Evolutionary conservation across 352 stramenopile genomes (phyloP), one percentile per base, ranked within the genome.

Genomic region (Phytophthora capsici): DNA sequence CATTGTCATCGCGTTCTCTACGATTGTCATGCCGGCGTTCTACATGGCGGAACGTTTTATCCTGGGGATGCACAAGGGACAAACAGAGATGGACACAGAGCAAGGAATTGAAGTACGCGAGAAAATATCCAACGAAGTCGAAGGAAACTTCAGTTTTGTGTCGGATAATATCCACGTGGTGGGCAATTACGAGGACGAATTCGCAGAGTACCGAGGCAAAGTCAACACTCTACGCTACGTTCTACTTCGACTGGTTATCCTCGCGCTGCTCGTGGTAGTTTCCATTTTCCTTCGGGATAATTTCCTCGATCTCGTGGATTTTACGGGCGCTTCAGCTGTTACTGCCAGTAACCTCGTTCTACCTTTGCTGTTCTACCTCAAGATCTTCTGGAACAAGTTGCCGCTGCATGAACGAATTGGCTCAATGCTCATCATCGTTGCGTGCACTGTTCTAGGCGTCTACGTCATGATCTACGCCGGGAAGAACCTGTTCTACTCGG

Each of bases 361-460:
- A 13, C 77, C 77, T 37, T 49, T 84, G 3, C 25, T 63, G n/a
- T 82, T 84, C 48, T 86, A 86, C 70, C 57, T 86, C 36, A 84
- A 84, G 47, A 37, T 75, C 16, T 70, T 75, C 48, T 79, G 71
- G 67, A 66, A 28, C 19, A 71, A 72, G 34, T 63, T 85, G 6
- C 71, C 73, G 2, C 55, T 81, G 28, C 77, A 81, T 63, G 77
- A 85, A 48, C 76, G 74, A 23, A 41, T 67, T 1, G 51, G 59
- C 2, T 73, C 71, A 40, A 43, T 79, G 30, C 0, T 77, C 5
- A 74, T 81, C 43, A 75, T 81, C 26, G 20, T 70, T 9, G 49
- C 83, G 8, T 77, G 71, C 49, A 19, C 66, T 10, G 10, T 68
- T 34, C 41, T 82, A 9, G 74, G 70, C 32, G 54, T 75, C 14